A percentile compares a stretch with the other conserved stretches of the same genome.
phyloP scores from a whole-genome alignment of 345 rosid genomes.

The Eucalyptus caleyi region DNA sequence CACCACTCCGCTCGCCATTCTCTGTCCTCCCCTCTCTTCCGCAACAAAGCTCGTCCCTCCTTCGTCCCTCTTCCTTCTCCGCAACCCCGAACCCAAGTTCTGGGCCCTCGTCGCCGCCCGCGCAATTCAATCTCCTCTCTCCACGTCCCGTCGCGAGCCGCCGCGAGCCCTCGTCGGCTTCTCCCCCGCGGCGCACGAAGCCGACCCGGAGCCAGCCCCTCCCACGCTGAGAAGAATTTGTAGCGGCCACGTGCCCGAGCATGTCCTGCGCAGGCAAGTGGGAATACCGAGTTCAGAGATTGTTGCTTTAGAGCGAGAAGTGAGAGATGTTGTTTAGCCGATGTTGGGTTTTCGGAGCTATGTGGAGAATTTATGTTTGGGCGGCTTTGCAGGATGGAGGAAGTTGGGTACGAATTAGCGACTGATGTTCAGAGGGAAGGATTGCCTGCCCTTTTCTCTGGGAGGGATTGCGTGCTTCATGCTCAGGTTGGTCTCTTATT shows the following conservation, averaged over 20 bases:
- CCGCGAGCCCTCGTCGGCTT: neutral
- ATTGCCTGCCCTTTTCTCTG: constrained; percentile 54
- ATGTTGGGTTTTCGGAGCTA: neutral
- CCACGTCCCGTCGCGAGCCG: neutral
- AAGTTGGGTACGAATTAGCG: constrained; percentile 47
- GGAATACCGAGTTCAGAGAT: neutral
- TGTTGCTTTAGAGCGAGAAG: neutral
- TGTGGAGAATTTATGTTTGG: neutral
- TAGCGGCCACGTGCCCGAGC: constrained; percentile 36
- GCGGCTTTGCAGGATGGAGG: constrained; percentile 42
- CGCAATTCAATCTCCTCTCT: neutral
- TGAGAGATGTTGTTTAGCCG: neutral
- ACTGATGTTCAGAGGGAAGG: constrained; percentile 72
- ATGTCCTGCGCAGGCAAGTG: constrained; percentile 32
- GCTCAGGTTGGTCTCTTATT: constrained; percentile 52
- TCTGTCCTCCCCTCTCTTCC: neutral
- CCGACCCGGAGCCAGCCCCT: neutral
- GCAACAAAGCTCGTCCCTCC: neutral
- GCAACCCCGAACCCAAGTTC: neutral
- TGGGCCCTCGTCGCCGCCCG: neutral
- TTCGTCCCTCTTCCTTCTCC: constrained; percentile 10
- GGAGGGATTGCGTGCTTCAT: constrained; percentile 79
- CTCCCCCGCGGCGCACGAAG: neutral
- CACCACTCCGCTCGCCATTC: neutral
- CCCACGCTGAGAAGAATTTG: constrained; percentile 24